These are phyloP conservation scores for Didymosphaeria variabile DNA, from an alignment of 2,329 filamentous ascomycete species.

Conservation along the genomic window DNA sequence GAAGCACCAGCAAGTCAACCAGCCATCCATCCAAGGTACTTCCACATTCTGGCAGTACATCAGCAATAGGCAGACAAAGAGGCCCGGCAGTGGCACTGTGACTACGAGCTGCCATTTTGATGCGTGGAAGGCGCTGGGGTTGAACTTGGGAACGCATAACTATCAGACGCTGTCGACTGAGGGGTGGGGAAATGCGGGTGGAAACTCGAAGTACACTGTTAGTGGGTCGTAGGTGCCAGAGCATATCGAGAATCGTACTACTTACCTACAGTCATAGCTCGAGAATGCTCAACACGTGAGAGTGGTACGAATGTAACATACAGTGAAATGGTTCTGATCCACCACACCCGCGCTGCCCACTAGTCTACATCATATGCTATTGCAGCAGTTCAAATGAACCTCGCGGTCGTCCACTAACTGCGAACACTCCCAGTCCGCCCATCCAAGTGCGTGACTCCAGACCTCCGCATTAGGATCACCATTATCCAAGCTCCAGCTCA, in stretches of 20 bases:
- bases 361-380: background rate
- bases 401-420: background rate
- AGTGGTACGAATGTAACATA: background rate
- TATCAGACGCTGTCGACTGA: slow-evolving; percentile 42
- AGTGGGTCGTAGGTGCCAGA: slow-evolving; percentile 10
- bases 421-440: background rate
- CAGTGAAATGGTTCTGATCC: background rate
- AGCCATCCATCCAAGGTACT: slow-evolving; percentile 59
- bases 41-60: slow-evolving; percentile 62
- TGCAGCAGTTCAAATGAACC: background rate
- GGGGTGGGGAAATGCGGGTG: slow-evolving; percentile 40
- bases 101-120: slow-evolving; percentile 44
- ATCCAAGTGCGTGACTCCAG: background rate
- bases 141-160: slow-evolving; percentile 39
- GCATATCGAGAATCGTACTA: no score
- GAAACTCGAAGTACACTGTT: slow-evolving; percentile 40
- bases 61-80: slow-evolving; percentile 39
- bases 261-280: background rate
- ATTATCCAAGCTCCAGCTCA: background rate
- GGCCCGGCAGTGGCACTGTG: slow-evolving; percentile 39
- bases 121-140: slow-evolving; percentile 36
- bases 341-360: background rate
- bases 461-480: background rate
- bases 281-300: background rate
- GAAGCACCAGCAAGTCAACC: slow-evolving; percentile 48